Base-by-base conservation (phyloP, 192 early-diverging fungal species). In the Podila epicladia region DNA sequence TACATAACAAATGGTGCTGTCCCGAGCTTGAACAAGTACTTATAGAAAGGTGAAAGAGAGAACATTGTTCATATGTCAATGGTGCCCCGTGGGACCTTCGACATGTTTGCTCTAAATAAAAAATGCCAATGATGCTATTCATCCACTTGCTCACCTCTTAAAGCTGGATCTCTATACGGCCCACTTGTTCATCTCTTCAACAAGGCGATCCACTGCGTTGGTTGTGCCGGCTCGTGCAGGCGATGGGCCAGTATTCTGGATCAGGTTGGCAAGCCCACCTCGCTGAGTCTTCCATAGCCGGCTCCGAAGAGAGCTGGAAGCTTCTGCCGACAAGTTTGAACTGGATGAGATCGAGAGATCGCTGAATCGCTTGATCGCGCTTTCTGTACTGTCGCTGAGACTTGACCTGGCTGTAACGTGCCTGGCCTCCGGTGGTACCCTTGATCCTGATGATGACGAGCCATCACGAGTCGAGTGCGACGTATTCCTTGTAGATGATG, bases 101-200 rank as follows among this genome's bases (percentile, higher is more conserved):
- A 12, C 13, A 17, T 15, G 41, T 45, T 17, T 15, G 41, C 41
- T 45, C 17, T 9, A 0, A 37, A 37, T 11, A 37, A 45, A 45
- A 17, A 12, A 45, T 45, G 41, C 15, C 41, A 45, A 45, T 15
- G 41, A 45, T 45, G 41, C 41, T 11, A 2, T 45, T 45, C 41
- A 45, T 45, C 60, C 28, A 33, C 33, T 3, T 64, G 13, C n/a
- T 41, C 37, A 19, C n/a, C 31, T 33, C 59, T 17, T 28, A 19
- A 19, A 17, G 22, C 24, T 19, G 15, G 17, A 13, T 61, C 20
- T 11, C 45, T 65, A 80, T 33, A 80, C 77, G 11, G 77, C 68
- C 77, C 77, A 80, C n/a, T 80, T 80, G 71, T 69, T 80, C 77
- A 80, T 80, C 55, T 80, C 77, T 38, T 80, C 77, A 6, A 80